Conservation (phyloP, 306 rosid species). For the Vachellia pachyceras region DNA sequence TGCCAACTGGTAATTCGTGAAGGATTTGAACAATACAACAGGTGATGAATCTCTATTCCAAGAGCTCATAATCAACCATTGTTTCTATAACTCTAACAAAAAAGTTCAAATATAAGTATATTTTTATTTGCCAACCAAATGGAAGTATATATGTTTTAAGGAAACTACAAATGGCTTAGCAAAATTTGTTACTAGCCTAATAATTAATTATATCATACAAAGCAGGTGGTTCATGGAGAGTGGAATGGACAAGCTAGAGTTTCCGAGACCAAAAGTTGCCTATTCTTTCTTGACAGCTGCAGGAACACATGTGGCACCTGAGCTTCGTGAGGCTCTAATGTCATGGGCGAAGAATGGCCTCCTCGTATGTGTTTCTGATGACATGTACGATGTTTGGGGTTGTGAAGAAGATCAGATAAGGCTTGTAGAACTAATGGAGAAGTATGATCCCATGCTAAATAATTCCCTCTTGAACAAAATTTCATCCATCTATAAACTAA, state of each 20-base stretch:
- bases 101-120: no score
- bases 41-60: no score
- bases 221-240: neutral
- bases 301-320: slow-evolving; percentile 33
- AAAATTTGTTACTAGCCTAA: no score
- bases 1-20: no score
- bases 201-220: no score
- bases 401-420: slow-evolving; percentile 56
- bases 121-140: no score
- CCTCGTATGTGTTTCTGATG: slow-evolving; percentile 56
- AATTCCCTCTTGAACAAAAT: no score
- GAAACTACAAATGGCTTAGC: no score
- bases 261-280: neutral
- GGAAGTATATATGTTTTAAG: no score
- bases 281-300: neutral
- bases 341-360: slow-evolving; percentile 62
- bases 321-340: slow-evolving; percentile 54
- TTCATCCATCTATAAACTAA: neutral
- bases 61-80: no score
- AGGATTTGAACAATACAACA: no score
- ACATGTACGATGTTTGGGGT: slow-evolving; percentile 59
- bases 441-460: slow-evolving; percentile 21
- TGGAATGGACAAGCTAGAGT: neutral
- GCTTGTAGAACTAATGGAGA: slow-evolving; percentile 46
- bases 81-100: no score